These are phyloP conservation scores for Phaeosphaeriaceae sp. DNA, from an alignment of 2,329 filamentous ascomycete species.

Conservation along the genomic window DNA sequence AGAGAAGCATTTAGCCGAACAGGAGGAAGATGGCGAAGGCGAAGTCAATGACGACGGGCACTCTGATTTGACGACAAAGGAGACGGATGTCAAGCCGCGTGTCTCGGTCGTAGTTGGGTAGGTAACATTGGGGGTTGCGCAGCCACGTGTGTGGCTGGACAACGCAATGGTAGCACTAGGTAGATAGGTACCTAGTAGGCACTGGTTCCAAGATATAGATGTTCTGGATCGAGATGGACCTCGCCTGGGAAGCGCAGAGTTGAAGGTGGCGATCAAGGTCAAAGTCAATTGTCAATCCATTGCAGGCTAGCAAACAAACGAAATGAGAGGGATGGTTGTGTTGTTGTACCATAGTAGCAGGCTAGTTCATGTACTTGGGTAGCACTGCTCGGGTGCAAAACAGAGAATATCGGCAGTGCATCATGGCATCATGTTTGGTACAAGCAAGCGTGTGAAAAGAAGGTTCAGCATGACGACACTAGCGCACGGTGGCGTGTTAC, in stretches of 20 bases:
- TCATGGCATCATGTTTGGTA: slow-evolving; percentile 14
- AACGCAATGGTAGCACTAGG: too few relatives aligned
- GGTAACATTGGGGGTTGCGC: too few relatives aligned
- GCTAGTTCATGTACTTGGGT: too few relatives aligned
- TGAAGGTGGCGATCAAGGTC: slow-evolving; percentile 6
- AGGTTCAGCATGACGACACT: not conserved
- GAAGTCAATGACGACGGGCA: slow-evolving; percentile 21
- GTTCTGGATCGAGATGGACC: slow-evolving; percentile 10
- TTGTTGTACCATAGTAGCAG: too few relatives aligned
- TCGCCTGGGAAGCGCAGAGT: slow-evolving; percentile 9
- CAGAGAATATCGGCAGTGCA: too few relatives aligned
- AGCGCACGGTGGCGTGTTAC: not conserved
- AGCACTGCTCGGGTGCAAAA: too few relatives aligned
- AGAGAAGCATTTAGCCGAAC: slow-evolving; percentile 64
- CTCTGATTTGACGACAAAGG: not conserved
- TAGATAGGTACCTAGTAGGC: too few relatives aligned
- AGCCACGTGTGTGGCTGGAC: too few relatives aligned
- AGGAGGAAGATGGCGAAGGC: slow-evolving; percentile 36
- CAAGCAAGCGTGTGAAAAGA: slow-evolving; percentile 25
- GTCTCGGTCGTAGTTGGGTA: slow-evolving; percentile 40
- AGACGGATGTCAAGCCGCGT: slow-evolving; percentile 16
- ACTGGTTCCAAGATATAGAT: too few relatives aligned
- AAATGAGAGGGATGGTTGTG: slow-evolving; percentile 22
- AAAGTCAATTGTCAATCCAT: slow-evolving; percentile 8
- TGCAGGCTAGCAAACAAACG: slow-evolving; percentile 9